phyloP scores from a whole-genome alignment of 2,329 filamentous ascomycete species.

The Aspergillus spinulosporus region DNA sequence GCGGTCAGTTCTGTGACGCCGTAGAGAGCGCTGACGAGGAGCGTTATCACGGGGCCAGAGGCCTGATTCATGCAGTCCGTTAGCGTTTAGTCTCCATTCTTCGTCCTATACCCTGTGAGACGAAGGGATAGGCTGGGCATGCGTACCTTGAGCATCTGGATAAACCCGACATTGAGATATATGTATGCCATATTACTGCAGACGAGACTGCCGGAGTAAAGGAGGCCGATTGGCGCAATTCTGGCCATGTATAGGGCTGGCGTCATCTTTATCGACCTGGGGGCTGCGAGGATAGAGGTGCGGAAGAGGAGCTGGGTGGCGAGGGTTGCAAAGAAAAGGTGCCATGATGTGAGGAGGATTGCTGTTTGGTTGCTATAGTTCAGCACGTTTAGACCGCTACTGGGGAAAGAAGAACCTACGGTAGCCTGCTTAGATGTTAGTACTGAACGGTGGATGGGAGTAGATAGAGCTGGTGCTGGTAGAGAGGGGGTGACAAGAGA shows the following conservation, averaged over 20 bases:
- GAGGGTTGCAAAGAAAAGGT: slow-evolving; percentile 82
- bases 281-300: slow-evolving; percentile 80
- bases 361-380: slow-evolving; percentile 25
- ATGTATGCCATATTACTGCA: slow-evolving; percentile 93
- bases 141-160: slow-evolving; percentile 95
- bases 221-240: slow-evolving; percentile 88
- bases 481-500: neutral
- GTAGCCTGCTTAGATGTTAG: slow-evolving; percentile 15
- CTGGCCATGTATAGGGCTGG: slow-evolving; percentile 82
- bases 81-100: too few species aligned
- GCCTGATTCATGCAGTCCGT: slow-evolving; percentile 56
- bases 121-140: neutral
- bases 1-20: slow-evolving; percentile 76
- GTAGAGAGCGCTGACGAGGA: slow-evolving; percentile 80
- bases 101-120: neutral
- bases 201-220: slow-evolving; percentile 92
- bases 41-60: slow-evolving; percentile 88
- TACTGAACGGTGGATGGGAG: neutral
- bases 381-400: neutral
- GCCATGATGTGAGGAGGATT: slow-evolving; percentile 82
- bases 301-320: slow-evolving; percentile 89
- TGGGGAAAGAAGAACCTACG: slow-evolving; percentile 12
- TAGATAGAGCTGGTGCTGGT: neutral
- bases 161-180: slow-evolving; percentile 90
- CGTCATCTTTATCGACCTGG: slow-evolving; percentile 93